These are phyloP conservation scores for Zalaria sp. DNA, from an alignment of 2,329 filamentous ascomycete species.

Conservation along the genomic window DNA sequence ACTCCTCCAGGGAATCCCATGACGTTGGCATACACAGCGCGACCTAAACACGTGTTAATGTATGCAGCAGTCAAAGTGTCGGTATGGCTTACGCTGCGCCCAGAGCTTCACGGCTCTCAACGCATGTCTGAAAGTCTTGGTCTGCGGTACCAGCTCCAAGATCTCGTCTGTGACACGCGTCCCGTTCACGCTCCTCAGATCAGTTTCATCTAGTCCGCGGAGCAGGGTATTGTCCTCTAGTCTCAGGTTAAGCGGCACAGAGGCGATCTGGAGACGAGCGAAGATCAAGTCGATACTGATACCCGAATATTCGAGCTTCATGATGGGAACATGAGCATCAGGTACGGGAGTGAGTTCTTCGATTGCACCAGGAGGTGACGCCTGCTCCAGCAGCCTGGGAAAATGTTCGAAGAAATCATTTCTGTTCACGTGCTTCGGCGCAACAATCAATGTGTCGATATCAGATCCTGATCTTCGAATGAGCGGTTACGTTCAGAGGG, in stretches of 20 bases:
- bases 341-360: slow-evolving; percentile 73
- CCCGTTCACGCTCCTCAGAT: slow-evolving; percentile 82
- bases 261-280: slow-evolving; percentile 26
- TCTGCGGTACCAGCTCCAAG: slow-evolving; percentile 72
- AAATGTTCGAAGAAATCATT: slow-evolving; percentile 89
- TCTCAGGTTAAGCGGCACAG: slow-evolving; percentile 45
- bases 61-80: no score
- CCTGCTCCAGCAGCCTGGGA: slow-evolving; percentile 60
- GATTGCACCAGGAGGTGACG: slow-evolving; percentile 66
- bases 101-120: slow-evolving; percentile 89
- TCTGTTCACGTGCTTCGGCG: slow-evolving; percentile 73
- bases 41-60: slow-evolving; percentile 22
- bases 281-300: slow-evolving; percentile 90
- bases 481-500: neutral
- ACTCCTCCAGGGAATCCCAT: slow-evolving; percentile 95
- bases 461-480: slow-evolving; percentile 53
- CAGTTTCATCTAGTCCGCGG: slow-evolving; percentile 72
- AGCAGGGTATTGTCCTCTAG: slow-evolving; percentile 75
- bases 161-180: slow-evolving; percentile 93
- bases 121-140: slow-evolving; percentile 78
- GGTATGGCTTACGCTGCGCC: slow-evolving; percentile 47
- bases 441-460: slow-evolving; percentile 91
- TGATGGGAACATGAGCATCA: slow-evolving; percentile 90
- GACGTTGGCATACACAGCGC: slow-evolving; percentile 90
- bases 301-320: slow-evolving; percentile 82